Base-by-base conservation (phyloP, 2,329 filamentous ascomycete species). In the Penicillium psychrosexuale region DNA sequence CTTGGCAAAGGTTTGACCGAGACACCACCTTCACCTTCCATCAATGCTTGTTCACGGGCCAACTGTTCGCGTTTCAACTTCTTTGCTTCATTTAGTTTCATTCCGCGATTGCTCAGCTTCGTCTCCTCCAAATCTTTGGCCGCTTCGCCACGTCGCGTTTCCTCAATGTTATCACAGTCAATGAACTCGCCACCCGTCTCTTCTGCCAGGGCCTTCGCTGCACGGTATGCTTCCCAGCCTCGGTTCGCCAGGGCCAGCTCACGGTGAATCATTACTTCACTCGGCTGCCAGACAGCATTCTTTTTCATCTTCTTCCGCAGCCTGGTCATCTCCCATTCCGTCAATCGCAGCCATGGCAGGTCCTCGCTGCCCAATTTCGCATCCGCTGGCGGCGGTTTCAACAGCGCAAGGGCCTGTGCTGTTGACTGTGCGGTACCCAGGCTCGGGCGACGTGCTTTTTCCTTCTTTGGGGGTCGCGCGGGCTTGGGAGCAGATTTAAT, bases 221-320 rank as follows among this genome's bases (percentile, higher is more conserved):
- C 72, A 22, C 72, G 69, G 58, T 79, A 80, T 19, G 76, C 76
- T 42, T 80, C 77, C 74, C 76, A 78, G 4, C 78, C 78, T 51
- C 84, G 81, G 36, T 82, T 82, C 40, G 82, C 78, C 46, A 80
- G 76, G 43, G 82, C 80, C n/a, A 87, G 76, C 69, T 87, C 83
- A 31, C 84, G 80, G 53, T 82, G 78, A 44, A 87, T 84, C 84
- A 87, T 87, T 11, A 85, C 83, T 57, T 84, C 82, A 60, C 83
- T 86, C 0, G 84, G 84, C 42, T 83, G 81, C 84, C 84, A 87
- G n/a, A 85, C 80, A 6, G 84, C 83, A 59, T 87, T 87, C 75
- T 87, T 87, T 75, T 87, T 87, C 84, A 87, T 87, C 61, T 83
- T 80, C 70, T 87, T 87, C 49, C 84, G 78, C 24, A 87, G 70